Conservation (phyloP, 2,329 filamentous ascomycete species). For the Penicillium italicum region DNA sequence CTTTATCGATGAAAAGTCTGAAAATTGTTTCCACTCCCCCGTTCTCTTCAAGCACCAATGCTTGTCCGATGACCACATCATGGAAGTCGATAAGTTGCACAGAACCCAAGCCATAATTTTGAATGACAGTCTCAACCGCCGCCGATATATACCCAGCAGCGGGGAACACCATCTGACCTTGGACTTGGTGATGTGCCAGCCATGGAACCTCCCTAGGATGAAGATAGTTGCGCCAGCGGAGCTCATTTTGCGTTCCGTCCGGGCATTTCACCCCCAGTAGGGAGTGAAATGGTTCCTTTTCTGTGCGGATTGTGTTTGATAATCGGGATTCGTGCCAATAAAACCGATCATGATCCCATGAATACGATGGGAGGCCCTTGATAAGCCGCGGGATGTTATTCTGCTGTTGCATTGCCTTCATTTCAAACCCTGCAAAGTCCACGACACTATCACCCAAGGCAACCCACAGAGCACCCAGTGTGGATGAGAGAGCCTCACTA, state of each 20-base stretch:
- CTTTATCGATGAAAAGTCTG: slow-evolving; percentile 16
- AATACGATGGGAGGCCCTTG: slow-evolving; percentile 20
- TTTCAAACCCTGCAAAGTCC: slow-evolving; percentile 16
- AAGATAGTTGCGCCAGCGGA: slow-evolving; percentile 34
- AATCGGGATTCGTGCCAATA: slow-evolving; percentile 24
- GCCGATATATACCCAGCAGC: slow-evolving; percentile 30
- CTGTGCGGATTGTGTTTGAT: slow-evolving; percentile 11
- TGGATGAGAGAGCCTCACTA: slow-evolving; percentile 12
- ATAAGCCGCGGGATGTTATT: slow-evolving; percentile 1
- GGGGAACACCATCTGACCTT: slow-evolving; percentile 32
- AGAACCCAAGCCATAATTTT: slow-evolving; percentile 10
- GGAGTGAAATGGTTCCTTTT: slow-evolving; percentile 15
- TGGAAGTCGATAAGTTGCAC: slow-evolving; percentile 24
- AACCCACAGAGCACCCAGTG: slow-evolving; percentile 18
- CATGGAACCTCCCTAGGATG: slow-evolving; percentile 32
- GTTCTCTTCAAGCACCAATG: slow-evolving; percentile 26
- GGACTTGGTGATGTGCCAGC: slow-evolving; percentile 34
- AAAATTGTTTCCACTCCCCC: slow-evolving; percentile 20
- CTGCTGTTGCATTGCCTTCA: neutral
- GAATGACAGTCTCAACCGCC: slow-evolving; percentile 24
- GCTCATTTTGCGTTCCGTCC: slow-evolving; percentile 18
- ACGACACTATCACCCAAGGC: slow-evolving; percentile 14
- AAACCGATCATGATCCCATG: slow-evolving; percentile 23
- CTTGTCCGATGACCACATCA: slow-evolving; percentile 25
- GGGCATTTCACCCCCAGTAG: slow-evolving; percentile 19